Evolutionary conservation across 805 yeast genomes (phyloP).

Genomic region (Limtongozyma cylindracea): DNA sequence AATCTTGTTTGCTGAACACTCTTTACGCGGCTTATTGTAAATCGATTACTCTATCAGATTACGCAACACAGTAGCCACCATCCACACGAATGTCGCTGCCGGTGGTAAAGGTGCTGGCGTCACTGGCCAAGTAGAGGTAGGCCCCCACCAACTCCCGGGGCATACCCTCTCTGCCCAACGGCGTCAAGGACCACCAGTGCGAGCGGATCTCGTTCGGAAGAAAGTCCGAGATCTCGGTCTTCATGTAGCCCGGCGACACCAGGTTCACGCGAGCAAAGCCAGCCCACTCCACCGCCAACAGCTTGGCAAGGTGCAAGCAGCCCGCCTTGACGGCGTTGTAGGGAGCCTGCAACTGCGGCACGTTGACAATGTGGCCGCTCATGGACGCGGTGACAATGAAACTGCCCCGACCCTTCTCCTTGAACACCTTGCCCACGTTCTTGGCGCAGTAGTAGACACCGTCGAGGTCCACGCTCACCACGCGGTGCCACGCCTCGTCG

Average conservation of each 20-base stretch:
- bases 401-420: constrained; percentile 29
- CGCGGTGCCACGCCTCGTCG: constrained; percentile 9
- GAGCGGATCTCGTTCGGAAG: constrained; percentile 27
- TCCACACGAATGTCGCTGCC: constrained; percentile 60
- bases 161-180: constrained; percentile 52
- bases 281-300: constrained; percentile 61
- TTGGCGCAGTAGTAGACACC: constrained; percentile 18
- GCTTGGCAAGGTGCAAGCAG: constrained; percentile 14
- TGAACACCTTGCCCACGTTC: constrained; percentile 13
- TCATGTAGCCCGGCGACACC: constrained; percentile 70
- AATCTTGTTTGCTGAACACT: no score
- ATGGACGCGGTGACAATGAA: constrained; percentile 71
- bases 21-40: no score
- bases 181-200: constrained; percentile 31
- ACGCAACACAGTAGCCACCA: constrained; percentile 37
- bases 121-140: constrained; percentile 54
- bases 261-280: constrained; percentile 66
- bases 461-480: constrained; percentile 14
- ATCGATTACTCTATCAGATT: no score
- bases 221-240: constrained; percentile 30
- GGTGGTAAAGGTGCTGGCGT: constrained; percentile 58
- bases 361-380: constrained; percentile 72
- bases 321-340: constrained; percentile 79
- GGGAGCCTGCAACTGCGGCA: constrained; percentile 69
- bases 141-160: constrained; percentile 64